Base-by-base conservation (phyloP, 495 filamentous ascomycete species). In the Aspergillus diversus region DNA sequence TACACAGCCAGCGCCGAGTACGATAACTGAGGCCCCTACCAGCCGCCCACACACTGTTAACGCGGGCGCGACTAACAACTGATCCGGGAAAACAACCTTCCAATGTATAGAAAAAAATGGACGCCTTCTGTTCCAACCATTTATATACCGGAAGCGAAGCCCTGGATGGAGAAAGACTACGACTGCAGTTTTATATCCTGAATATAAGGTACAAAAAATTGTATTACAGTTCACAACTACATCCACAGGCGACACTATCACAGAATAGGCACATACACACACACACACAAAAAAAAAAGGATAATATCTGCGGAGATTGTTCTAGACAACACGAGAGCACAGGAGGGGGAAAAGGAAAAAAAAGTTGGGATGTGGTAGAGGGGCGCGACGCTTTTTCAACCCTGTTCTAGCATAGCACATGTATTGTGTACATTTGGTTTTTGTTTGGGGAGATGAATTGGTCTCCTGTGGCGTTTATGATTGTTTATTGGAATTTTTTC, bases 151-250 rank as follows among this genome's bases (percentile, higher is more conserved):
- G 21, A 27, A 27, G 21, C 21, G 21, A 27, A 27, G 21, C 21
- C 21, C 2, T 27, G 21, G 21, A 27, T 27, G 21, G 21, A 15
- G 8, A 43, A 61, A 32, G 49, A 5, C 33, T 42, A 61, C 46
- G 46, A 7, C 5, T 8, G 17, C 42, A 47, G 13, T 16, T 42
- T 15, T 4, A 12, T 33, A 59, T 49, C 17, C 4, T 46, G 11
- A 55, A 21, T 11, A 27, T 76, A 79, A 75, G 75, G 66, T 77
- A 80, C 73, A 80, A 39, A 27, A 33, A 52, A 56, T 78, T 80
- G 77, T 76, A 80, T 80, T 80, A 80, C 77, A 79, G 73, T 17
- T 73, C 75, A 78, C 65, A 68, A 76, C 77, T 77, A 80, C 75
- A 76, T 67, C 73, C 65, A 74, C 69, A 73, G 69, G 77, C 74